These are phyloP conservation scores for Pharnaceum exiguum DNA, from an alignment of 148 eudicot species.

Conservation along the genomic window DNA sequence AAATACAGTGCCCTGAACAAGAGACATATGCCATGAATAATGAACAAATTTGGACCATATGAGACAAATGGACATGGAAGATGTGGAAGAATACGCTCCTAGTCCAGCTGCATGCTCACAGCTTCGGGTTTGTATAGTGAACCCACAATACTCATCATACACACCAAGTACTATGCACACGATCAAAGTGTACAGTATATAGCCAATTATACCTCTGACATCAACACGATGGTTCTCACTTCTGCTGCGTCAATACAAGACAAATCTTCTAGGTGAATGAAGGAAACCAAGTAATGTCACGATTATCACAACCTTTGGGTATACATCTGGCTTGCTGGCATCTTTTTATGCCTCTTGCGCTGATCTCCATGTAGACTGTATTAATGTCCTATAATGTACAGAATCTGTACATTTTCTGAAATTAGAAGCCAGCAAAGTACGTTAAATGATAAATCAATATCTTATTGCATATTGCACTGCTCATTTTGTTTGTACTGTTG, in stretches of 20 bases:
- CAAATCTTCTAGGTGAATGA: no score
- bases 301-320: not conserved
- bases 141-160: no score
- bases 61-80: not conserved
- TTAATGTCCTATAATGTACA: not conserved
- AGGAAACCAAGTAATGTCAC: no score
- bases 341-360: constrained; percentile 11
- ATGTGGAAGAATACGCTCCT: not conserved
- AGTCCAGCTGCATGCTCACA: not conserved
- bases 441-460: not conserved
- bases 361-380: not conserved
- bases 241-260: not conserved
- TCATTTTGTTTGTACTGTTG: no score
- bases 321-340: not conserved
- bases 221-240: not conserved
- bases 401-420: constrained; percentile 6
- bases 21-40: constrained; percentile 33
- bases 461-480: no score
- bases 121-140: not conserved
- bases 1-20: constrained; percentile 33
- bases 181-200: no score
- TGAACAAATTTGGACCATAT: not conserved
- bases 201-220: not conserved
- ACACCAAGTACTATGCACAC: no score
- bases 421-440: constrained; percentile 7